Evolutionary conservation across 2,329 filamentous ascomycete genomes (phyloP).

Genomic region (Mollisia scopiformis): DNA sequence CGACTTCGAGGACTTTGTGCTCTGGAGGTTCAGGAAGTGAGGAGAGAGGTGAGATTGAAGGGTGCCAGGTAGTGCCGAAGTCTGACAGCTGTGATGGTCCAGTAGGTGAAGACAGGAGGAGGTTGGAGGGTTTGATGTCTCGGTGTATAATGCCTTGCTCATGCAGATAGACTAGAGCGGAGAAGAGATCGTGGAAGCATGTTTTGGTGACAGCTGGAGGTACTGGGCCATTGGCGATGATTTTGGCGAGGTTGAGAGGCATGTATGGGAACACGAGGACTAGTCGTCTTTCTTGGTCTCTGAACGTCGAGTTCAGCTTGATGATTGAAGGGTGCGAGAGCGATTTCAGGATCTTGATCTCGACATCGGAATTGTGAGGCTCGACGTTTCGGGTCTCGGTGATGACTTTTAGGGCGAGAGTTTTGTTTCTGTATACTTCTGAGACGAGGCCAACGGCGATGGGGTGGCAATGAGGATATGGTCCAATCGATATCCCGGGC

Average conservation of each 20-base stretch:
- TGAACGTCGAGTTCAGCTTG: conserved; percentile 72
- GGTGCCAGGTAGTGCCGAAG: conserved; percentile 90
- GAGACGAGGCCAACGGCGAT: conserved; percentile 77
- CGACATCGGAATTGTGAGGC: conserved; percentile 81
- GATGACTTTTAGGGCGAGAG: conserved; percentile 83
- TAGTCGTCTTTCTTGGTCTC: conserved; percentile 70
- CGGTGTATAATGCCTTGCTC: conserved; percentile 80
- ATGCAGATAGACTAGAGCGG: conserved; percentile 74
- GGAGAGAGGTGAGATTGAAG: conserved; percentile 43
- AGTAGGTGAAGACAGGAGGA: conserved; percentile 68
- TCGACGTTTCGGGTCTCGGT: conserved; percentile 71
- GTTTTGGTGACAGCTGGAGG: conserved; percentile 36
- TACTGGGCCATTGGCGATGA: conserved; percentile 57
- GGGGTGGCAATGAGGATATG: conserved; percentile 55
- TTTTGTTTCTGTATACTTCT: conserved; percentile 70
- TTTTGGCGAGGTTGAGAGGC: conserved; percentile 69
- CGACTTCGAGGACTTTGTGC: conserved; percentile 87
- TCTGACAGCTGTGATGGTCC: conserved; percentile 83
- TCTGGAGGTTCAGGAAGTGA: conserved; percentile 60
- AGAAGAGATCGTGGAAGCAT: conserved; percentile 69
- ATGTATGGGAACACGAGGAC: conserved; percentile 87
- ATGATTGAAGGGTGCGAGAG: conserved; percentile 64
- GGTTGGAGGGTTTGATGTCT: conserved; percentile 91
- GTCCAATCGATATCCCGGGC: conserved; percentile 49
- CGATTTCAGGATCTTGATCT: conserved; percentile 72